Percentiles rank a stretch among this genome's conserved stretches.
phyloP scores from a whole-genome alignment of 331 rosid genomes.

The Quercus tomentella region DNA sequence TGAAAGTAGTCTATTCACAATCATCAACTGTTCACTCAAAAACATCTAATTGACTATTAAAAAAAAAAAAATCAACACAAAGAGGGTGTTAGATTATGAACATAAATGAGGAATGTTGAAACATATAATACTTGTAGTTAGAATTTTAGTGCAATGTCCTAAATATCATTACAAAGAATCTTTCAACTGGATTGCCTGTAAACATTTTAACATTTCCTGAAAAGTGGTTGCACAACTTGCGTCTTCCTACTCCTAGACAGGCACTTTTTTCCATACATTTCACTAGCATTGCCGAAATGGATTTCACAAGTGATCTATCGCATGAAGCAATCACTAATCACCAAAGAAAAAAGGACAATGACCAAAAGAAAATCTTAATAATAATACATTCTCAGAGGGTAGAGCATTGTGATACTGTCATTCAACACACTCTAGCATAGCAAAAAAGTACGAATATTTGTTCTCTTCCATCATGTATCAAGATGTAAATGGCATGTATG shows the following conservation, averaged over 20 bases:
- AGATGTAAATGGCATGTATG: neutral
- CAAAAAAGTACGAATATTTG: neutral
- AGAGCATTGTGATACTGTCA: neutral
- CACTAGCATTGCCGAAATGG: neutral
- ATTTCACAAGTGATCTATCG: neutral
- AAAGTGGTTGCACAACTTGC: too few species aligned
- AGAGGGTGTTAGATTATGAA: neutral
- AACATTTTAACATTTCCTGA: too few species aligned
- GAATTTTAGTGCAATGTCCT: too few species aligned
- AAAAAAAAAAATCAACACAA: neutral
- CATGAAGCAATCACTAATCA: neutral
- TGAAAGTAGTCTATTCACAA: conserved; percentile 5
- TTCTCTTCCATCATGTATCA: neutral
- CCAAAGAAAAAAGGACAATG: neutral
- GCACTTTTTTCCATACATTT: neutral
- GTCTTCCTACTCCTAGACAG: neutral
- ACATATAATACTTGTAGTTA: too few species aligned
- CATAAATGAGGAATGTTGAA: too few species aligned
- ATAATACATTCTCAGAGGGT: neutral
- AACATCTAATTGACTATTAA: neutral
- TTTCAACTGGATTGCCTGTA: too few species aligned
- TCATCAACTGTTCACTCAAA: neutral
- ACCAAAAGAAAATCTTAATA: neutral
- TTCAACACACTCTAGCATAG: neutral
- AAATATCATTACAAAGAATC: too few species aligned